phyloP scores from a whole-genome alignment of 371 early-diverging fungal genomes.

The Nosema muscidifuracis region DNA sequence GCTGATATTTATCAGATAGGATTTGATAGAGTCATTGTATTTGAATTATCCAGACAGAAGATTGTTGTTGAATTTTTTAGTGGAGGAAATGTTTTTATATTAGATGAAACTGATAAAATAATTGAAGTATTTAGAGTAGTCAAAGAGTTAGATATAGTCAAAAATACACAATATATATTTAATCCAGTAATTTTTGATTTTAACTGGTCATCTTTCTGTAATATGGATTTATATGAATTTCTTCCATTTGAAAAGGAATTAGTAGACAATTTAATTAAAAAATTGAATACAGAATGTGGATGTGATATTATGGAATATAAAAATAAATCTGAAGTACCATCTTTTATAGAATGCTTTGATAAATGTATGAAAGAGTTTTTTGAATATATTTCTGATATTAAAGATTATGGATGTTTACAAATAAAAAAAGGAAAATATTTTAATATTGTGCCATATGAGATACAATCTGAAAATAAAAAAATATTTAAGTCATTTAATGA shows the following conservation, averaged over 20 bases:
- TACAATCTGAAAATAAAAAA: neutral
- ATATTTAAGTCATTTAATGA: conserved; percentile 45
- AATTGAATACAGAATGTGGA: neutral
- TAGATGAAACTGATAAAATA: conserved; percentile 54
- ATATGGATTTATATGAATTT: conserved; percentile 21
- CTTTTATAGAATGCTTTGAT: too few relatives aligned
- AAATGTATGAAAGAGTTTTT: conserved; percentile 30
- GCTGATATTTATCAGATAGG: conserved; percentile 56
- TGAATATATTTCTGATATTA: conserved; percentile 27
- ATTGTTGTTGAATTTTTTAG: conserved; percentile 62
- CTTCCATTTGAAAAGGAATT: conserved; percentile 50
- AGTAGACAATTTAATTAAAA: conserved; percentile 17
- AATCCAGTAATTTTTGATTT: conserved; percentile 52
- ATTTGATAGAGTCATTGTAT: conserved; percentile 62
- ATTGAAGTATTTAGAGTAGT: conserved; percentile 52
- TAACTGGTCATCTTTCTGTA: conserved; percentile 24
- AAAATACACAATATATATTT: conserved; percentile 51
- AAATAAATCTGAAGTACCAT: neutral
- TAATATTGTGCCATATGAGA: conserved; percentile 33
- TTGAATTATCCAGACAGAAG: conserved; percentile 51
- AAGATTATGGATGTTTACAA: conserved; percentile 36
- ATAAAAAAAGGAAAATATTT: conserved; percentile 36
- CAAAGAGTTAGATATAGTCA: conserved; percentile 42
- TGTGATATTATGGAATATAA: neutral
- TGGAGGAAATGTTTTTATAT: conserved; percentile 62